Base-by-base conservation (phyloP, 257 asterid species). In the Euphrasia confusa region DNA sequence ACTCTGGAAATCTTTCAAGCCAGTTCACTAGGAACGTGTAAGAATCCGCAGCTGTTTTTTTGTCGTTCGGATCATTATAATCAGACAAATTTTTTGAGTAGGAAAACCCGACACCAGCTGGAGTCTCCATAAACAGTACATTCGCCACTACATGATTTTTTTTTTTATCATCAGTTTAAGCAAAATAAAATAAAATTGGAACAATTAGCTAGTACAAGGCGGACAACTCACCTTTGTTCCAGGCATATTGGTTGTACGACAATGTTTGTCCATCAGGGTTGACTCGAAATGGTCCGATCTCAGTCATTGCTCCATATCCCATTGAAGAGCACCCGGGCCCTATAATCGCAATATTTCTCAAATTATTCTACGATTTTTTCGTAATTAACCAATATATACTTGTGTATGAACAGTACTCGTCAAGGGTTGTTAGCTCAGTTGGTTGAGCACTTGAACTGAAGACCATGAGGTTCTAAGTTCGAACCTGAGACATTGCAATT, bases 321-420 rank as follows among this genome's bases (percentile, higher is more conserved):
- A 88, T 30, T 11, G 95, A 88, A 61, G 96, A 83, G 67, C 96
- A 85, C 0, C 88, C 96, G 5, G 96, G 96, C 9, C 96, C 95
- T 81, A 72, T 63, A 61, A 49, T 1, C 18, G 10, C 47, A 40
- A 30, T 30, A 30, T 21, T 28, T n/a, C n/a, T n/a, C n/a, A n/a
- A 2, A 2, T 28, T 0, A 21, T 21, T 21, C 24, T 21, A 21
- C 24, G n/a, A n/a, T 21, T 1, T 21, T 0, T 21, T 21, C 24
- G 24, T 21, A 5, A 30, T 4, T 30, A 30, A 2, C 3, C 4
- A 28, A 11, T 40, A n/a, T n/a, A n/a, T n/a, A n/a, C n/a, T n/a
- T n/a, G n/a, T n/a, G n/a, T n/a, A n/a, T n/a, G n/a, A n/a, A n/a
- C n/a, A n/a, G n/a, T n/a, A n/a, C n/a, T n/a, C n/a, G n/a, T n/a